Percentiles rank a stretch among this genome's conserved stretches.
Conservation (phyloP, 192 early-diverging fungal species). For the Backusella liffmaniae region DNA sequence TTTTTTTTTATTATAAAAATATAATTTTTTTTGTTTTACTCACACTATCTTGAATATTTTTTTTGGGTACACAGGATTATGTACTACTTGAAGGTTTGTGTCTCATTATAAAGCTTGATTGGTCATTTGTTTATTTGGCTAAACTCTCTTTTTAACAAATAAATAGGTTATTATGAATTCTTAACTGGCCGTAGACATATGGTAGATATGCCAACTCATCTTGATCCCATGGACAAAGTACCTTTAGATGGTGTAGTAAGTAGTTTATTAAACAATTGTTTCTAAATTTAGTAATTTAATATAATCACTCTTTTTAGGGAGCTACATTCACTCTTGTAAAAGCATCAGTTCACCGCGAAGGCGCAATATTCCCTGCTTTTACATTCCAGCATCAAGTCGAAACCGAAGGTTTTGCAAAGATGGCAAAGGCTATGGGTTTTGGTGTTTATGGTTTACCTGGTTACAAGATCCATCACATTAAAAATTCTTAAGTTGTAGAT, state of each 20-base stretch:
- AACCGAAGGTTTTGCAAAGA: slow-evolving; percentile 63
- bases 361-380: slow-evolving; percentile 55
- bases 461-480: slow-evolving; percentile 53
- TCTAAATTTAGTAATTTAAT: neutral
- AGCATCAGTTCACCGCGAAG: slow-evolving; percentile 54
- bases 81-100: slow-evolving; percentile 30
- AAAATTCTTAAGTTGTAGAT: slow-evolving; percentile 14
- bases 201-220: slow-evolving; percentile 32
- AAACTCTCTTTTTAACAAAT: neutral
- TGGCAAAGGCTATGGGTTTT: slow-evolving; percentile 56
- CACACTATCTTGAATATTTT: neutral
- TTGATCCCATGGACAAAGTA: slow-evolving; percentile 33
- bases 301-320: slow-evolving; percentile 25
- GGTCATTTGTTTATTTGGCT: neutral
- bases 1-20: neutral
- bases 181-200: slow-evolving; percentile 28
- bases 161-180: slow-evolving; percentile 34
- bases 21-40: neutral
- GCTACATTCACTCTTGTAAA: slow-evolving; percentile 58
- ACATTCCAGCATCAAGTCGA: slow-evolving; percentile 58
- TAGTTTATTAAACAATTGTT: neutral
- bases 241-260: slow-evolving; percentile 55
- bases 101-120: neutral
- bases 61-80: slow-evolving; percentile 20
- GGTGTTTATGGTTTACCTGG: slow-evolving; percentile 54